Evolutionary conservation across 768 basidiomycete genomes (phyloP), one percentile per base, ranked within the genome.

Genomic region (Naganishia vishniacii): DNA sequence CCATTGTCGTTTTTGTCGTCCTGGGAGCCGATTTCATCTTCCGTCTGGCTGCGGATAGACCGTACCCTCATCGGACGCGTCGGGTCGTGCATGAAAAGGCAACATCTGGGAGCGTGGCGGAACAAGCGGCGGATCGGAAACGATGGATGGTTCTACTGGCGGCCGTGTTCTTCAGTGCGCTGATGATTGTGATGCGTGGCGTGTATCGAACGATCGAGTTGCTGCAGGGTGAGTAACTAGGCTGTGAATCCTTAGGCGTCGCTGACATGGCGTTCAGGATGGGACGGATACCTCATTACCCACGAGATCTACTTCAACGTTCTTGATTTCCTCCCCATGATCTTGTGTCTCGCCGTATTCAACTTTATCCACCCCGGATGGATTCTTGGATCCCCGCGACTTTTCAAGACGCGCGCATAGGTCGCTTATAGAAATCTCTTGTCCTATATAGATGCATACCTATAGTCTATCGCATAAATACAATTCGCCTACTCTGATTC

Each of bases 11-110:
- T 34, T 78, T 78, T 56, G 58, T 72, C 51, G 45, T 25, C 32
- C 65, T 73, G 25, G 77, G 70, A 1, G 31, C 72, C 26, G 73
- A 75, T 63, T 76, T 78, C 60, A 61, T 70, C 40, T n/a, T 72
- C 31, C 68, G 73, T 20, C 69, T 67, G 25, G 64, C 59, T 0
- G 4, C 31, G 7, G 45, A 64, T 15, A 53, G 59, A 49, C 61
- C 72, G 5, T 74, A 72, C 45, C 41, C 53, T 15, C 48, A 25
- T 25, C 63, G 49, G 3, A 31, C 44, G 9, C 51, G 53, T 12
- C 61, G 45, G 12, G 49, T 48, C 32, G 44, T 34, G 8, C 6
- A 8, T 7, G 44, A 53, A 28, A 28, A 53, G 48, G 53, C 13
- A 34, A 1, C n/a, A n/a, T 49, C 32, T 37, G 42, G 9, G 9